phyloP scores from a whole-genome alignment of 495 filamentous ascomycete genomes.

The Penicillium turbatum region DNA sequence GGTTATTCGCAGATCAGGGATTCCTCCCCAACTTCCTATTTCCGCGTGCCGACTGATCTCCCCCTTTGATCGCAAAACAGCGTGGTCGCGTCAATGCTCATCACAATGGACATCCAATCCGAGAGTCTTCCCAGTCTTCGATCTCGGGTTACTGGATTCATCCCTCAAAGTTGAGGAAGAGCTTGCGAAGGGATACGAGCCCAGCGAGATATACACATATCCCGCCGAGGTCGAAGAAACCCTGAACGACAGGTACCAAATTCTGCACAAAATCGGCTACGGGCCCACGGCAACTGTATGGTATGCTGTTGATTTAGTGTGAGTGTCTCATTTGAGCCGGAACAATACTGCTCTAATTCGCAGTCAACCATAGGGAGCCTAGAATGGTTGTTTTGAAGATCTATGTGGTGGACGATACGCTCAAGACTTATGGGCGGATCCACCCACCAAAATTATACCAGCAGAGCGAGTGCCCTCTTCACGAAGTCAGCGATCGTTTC shows the following conservation, averaged over 20 bases:
- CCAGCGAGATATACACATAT: background rate
- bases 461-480: background rate
- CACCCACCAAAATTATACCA: background rate
- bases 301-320: background rate
- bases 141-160: background rate
- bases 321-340: background rate
- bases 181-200: background rate
- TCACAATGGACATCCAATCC: conserved; percentile 4
- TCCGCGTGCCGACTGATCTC: background rate
- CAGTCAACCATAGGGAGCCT: background rate
- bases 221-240: background rate
- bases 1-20: background rate
- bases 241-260: background rate
- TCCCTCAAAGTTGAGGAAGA: background rate
- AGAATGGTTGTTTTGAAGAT: conserved; percentile 6
- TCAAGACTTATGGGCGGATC: background rate
- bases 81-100: background rate
- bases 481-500: background rate
- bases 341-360: background rate
- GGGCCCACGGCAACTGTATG: conserved; percentile 1
- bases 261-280: background rate
- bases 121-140: conserved; percentile 1
- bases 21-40: background rate
- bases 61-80: background rate
- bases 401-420: conserved; percentile 1